A percentile compares a stretch with the other conserved stretches of the same genome.
Conservation (phyloP, 2,329 filamentous ascomycete genomes). For the Chaetothyriales sp. region DNA sequence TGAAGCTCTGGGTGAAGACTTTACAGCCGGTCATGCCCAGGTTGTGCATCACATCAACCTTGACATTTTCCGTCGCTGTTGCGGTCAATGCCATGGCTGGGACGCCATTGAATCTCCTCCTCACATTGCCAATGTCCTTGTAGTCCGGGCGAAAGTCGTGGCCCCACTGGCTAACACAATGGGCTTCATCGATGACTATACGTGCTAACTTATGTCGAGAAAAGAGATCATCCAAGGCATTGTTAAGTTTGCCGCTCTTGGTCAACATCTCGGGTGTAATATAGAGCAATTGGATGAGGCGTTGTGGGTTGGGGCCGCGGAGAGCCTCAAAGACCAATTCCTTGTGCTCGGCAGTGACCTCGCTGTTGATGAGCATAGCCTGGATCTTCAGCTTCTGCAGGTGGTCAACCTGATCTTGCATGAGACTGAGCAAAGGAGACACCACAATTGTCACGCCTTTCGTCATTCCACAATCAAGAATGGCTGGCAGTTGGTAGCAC, state of each 20-base stretch:
- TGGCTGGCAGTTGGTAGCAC: conserved; percentile 86
- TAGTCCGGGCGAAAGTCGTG: conserved; percentile 97
- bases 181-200: conserved; percentile 95
- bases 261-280: conserved; percentile 94
- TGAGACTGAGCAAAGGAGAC: conserved; percentile 85
- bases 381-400: conserved; percentile 59
- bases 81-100: conserved; percentile 92
- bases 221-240: conserved; percentile 53
- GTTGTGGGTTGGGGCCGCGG: conserved; percentile 49
- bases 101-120: conserved; percentile 57
- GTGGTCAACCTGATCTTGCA: conserved; percentile 92
- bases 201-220: conserved; percentile 59
- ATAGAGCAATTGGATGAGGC: conserved; percentile 73
- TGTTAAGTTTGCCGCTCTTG: conserved; percentile 57
- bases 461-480: conserved; percentile 67
- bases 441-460: conserved; percentile 80
- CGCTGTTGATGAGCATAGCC: conserved; percentile 68
- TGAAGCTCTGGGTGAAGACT: conserved; percentile 84
- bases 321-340: conserved; percentile 51
- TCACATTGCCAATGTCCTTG: conserved; percentile 64
- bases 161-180: conserved; percentile 98
- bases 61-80: conserved; percentile 86
- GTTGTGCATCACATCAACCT: conserved; percentile 79
- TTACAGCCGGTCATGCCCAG: conserved; percentile 67
- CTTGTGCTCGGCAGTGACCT: conserved; percentile 49